phyloP scores from a whole-genome alignment of 1,284 basidiomycete genomes.

The Coriolopsis trogii region DNA sequence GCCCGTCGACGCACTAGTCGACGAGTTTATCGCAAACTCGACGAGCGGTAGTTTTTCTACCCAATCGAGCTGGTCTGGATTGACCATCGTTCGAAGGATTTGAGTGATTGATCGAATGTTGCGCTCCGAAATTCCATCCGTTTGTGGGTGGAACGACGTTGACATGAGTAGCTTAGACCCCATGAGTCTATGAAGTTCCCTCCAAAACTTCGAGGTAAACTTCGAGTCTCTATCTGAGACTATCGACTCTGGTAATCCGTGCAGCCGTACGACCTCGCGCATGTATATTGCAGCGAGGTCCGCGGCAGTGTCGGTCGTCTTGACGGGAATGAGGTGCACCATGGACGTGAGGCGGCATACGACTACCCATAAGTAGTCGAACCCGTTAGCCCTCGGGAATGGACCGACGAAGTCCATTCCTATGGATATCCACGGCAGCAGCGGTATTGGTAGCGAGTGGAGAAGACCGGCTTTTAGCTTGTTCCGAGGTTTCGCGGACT shows the following conservation, averaged over 20 bases:
- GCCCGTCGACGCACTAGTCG: constrained; percentile 33
- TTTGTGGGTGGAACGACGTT: constrained; percentile 39
- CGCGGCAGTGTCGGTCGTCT: constrained; percentile 13
- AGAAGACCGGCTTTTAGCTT: constrained; percentile 24
- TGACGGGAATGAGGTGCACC: constrained; percentile 27
- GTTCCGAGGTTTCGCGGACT: constrained; percentile 23
- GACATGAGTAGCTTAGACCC: constrained; percentile 34
- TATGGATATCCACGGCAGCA: constrained; percentile 27
- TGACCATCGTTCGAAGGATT: constrained; percentile 31
- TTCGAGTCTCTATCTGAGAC: constrained; percentile 31
- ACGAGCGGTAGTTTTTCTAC: constrained; percentile 31
- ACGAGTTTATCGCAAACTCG: constrained; percentile 40
- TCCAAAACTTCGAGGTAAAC: constrained; percentile 34
- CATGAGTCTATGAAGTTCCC: constrained; percentile 28
- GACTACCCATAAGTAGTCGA: constrained; percentile 28
- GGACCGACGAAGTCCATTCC: constrained; percentile 33
- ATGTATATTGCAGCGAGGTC: constrained; percentile 27
- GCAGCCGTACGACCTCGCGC: constrained; percentile 27
- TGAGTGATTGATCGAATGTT: constrained; percentile 36
- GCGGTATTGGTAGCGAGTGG: constrained; percentile 29
- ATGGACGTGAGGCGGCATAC: constrained; percentile 25
- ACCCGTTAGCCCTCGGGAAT: constrained; percentile 22
- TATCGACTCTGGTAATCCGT: constrained; percentile 30
- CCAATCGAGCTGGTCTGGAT: constrained; percentile 40
- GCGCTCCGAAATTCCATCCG: constrained; percentile 31